These are phyloP conservation scores for Aspergillus fijiensis DNA, from an alignment of 2,329 filamentous ascomycete genomes.

Conservation along the genomic window DNA sequence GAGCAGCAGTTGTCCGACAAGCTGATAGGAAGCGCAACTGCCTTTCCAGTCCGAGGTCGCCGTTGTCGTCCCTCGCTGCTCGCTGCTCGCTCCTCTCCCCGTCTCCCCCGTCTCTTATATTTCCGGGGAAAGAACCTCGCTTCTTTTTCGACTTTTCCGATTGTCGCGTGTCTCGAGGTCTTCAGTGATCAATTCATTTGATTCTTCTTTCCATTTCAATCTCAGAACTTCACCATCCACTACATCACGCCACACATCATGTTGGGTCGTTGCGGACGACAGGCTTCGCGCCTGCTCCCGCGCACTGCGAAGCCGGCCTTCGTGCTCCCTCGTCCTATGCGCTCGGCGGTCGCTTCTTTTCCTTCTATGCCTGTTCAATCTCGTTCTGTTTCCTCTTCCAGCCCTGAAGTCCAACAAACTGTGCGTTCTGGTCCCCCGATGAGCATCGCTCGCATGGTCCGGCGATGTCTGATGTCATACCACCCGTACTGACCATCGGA, in stretches of 20 bases:
- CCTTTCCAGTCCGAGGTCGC: not conserved
- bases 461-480: constrained; percentile 6
- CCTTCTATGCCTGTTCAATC: constrained; percentile 28
- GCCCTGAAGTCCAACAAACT: constrained; percentile 44
- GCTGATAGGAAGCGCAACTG: constrained; percentile 12
- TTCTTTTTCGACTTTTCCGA: not conserved
- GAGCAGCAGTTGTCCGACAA: constrained; percentile 5
- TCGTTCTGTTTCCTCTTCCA: constrained; percentile 41
- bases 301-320: constrained; percentile 31
- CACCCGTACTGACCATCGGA: constrained; percentile 11
- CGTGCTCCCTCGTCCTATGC: constrained; percentile 23
- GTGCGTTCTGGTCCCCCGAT: constrained; percentile 24
- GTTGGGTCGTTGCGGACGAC: constrained; percentile 39
- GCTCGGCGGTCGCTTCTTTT: constrained; percentile 22
- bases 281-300: constrained; percentile 33
- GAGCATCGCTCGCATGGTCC: not conserved
- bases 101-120: constrained; percentile 2
- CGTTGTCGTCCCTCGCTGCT: not conserved
- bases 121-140: not conserved
- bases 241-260: constrained; percentile 13
- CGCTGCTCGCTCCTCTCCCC: constrained; percentile 19
- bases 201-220: constrained; percentile 6
- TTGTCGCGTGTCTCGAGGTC: not conserved
- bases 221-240: not conserved
- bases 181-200: not conserved